phyloP scores from a whole-genome alignment of 371 early-diverging fungal species.

The Apophysomyces sp. region DNA sequence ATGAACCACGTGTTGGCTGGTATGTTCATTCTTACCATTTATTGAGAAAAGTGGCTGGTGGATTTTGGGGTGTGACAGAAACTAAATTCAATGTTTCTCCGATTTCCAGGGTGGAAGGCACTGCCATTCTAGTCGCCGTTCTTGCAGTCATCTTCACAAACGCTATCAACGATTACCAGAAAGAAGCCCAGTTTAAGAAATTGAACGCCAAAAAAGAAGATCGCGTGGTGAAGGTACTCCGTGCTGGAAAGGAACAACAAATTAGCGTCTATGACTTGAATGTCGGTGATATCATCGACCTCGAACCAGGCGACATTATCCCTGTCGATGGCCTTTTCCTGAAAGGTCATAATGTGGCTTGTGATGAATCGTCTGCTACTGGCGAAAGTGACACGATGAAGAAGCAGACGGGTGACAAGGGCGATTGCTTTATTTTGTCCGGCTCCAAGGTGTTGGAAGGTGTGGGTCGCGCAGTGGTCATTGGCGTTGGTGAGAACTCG shows the following conservation, averaged over 20 bases:
- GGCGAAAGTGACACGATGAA: slow-evolving; percentile 90
- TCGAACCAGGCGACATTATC: slow-evolving; percentile 96
- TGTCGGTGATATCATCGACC: slow-evolving; percentile 86
- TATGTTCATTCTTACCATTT: slow-evolving; percentile 21
- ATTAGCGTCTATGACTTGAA: slow-evolving; percentile 84
- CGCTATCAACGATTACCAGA: slow-evolving; percentile 95
- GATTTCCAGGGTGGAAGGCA: slow-evolving; percentile 72
- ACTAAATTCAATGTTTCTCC: slow-evolving; percentile 4
- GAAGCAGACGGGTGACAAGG: slow-evolving; percentile 55
- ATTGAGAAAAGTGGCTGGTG: slow-evolving; percentile 5
- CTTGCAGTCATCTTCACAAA: slow-evolving; percentile 90
- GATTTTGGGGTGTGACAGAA: neutral
- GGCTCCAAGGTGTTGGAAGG: slow-evolving; percentile 93
- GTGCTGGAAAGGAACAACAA: slow-evolving; percentile 77
- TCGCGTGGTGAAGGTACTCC: slow-evolving; percentile 75
- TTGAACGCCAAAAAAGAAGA: slow-evolving; percentile 92
- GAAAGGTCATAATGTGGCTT: slow-evolving; percentile 77
- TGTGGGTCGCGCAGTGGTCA: slow-evolving; percentile 79
- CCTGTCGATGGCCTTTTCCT: slow-evolving; percentile 87
- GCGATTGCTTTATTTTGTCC: slow-evolving; percentile 85
- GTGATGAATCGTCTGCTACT: slow-evolving; percentile 91
- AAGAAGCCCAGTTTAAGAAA: slow-evolving; percentile 92
- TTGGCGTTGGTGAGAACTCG: slow-evolving; percentile 84
- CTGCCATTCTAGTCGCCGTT: slow-evolving; percentile 88
- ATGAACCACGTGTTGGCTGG: slow-evolving; percentile 70